Base-by-base conservation (phyloP, 2,329 filamentous ascomycete species). In the Arthrobotrys pseudoclavata region DNA sequence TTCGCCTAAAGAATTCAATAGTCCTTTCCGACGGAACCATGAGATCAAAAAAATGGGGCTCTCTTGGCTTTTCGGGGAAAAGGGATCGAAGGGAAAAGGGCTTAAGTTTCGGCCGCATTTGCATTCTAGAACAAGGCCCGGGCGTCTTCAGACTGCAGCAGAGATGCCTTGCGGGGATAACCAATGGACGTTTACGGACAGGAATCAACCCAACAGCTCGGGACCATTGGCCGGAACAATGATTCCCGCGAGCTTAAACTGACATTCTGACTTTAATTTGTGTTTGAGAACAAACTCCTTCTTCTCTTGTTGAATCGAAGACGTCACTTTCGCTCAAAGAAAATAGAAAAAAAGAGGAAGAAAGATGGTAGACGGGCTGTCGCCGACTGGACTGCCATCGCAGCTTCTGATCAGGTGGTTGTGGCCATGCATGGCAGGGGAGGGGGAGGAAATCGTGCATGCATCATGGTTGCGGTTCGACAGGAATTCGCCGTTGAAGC, bases 161-260 rank as follows among this genome's bases (percentile, higher is more conserved):
- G 45, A 68, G 34, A 52, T 47, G 22, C 50, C 53, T 48, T 37
- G 52, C 45, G 31, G 10, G 55, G 37, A 29, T 6, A 26, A 42
- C 50, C 48, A 69, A 40, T 76, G 57, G 50, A 64, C 64, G 71
- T 69, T 67, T 64, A 67, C 64, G 47, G 66, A 69, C 60, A 57
- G 66, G 66, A 66, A 70, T 60, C 66, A 66, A 76, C 48, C 70
- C 72, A 76, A 70, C 66, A 60, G 50, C 64, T 76, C 72, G 60
- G 66, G 45, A 66, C 47, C 26, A 40, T 53, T 34, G 71, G 55
- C 53, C 66, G 57, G 66, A 69, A 67, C 57, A 52, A 63, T 40
- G 50, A 29, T 31, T 24, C 42, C 55, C 66, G 60, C 52, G 50
- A 76, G 66, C 66, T 70, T 76, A 76, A 70, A 61, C 53, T 52